Evolutionary conservation across 805 yeast genomes (phyloP).

Genomic region (Metschnikowia lunata): DNA sequence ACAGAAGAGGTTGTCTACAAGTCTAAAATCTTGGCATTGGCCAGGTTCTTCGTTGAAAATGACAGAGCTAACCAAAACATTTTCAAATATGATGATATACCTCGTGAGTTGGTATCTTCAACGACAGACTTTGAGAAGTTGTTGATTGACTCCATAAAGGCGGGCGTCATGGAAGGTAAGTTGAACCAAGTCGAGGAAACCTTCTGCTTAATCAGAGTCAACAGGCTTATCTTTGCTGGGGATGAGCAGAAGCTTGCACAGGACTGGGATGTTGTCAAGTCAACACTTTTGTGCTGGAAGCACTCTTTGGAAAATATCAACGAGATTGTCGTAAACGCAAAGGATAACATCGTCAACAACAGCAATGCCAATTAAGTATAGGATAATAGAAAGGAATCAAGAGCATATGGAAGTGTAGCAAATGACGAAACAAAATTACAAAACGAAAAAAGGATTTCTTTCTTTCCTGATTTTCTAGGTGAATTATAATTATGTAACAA

Average conservation of each 20-base stretch:
- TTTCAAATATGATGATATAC: conserved; percentile 36
- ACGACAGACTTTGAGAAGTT: conserved; percentile 35
- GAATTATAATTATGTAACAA: too few species aligned
- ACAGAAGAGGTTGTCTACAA: conserved; percentile 28
- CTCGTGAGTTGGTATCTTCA: conserved; percentile 25
- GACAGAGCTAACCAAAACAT: conserved; percentile 22
- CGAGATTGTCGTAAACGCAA: conserved; percentile 38
- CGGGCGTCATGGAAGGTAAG: conserved; percentile 44
- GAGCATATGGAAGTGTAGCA: not conserved
- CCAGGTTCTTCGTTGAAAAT: conserved; percentile 31
- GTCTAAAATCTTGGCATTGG: conserved; percentile 38
- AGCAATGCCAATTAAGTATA: conserved; percentile 16
- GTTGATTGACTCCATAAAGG: conserved; percentile 39
- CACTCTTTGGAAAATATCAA: conserved; percentile 37
- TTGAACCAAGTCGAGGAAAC: conserved; percentile 40
- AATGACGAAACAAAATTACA: not conserved
- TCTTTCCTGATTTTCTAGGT: too few species aligned
- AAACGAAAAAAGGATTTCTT: too few species aligned
- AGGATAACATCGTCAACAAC: conserved; percentile 38
- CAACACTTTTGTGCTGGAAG: conserved; percentile 37
- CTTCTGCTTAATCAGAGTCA: conserved; percentile 38
- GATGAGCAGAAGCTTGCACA: conserved; percentile 26
- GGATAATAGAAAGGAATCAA: conserved; percentile 2
- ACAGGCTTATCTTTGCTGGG: conserved; percentile 38
- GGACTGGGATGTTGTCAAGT: conserved; percentile 35